Conservation (phyloP, 768 basidiomycete genomes). For the Boletellus sp. region DNA sequence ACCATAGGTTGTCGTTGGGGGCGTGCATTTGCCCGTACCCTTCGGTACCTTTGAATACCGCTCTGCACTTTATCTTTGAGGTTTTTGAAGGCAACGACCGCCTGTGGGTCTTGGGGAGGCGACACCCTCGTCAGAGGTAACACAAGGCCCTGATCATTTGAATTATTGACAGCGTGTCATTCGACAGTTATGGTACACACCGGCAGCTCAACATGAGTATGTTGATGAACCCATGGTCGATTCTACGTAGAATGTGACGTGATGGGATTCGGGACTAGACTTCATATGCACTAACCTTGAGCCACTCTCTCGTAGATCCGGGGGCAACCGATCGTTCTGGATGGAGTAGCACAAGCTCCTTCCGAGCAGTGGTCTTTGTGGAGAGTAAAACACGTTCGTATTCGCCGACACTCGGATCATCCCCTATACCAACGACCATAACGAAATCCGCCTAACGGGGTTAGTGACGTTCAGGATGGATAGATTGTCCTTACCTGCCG, state of each 20-base stretch:
- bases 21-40: constrained; percentile 54
- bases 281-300: constrained; percentile 57
- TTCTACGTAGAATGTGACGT: constrained; percentile 44
- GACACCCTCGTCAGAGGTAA: constrained; percentile 57
- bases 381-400: constrained; percentile 91
- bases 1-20: constrained; percentile 77
- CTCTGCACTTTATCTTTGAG: constrained; percentile 90
- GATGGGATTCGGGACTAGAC: constrained; percentile 3
- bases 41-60: constrained; percentile 83
- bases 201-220: constrained; percentile 90
- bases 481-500: constrained; percentile 59
- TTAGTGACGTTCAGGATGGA: constrained; percentile 8
- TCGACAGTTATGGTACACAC: constrained; percentile 39
- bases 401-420: constrained; percentile 87
- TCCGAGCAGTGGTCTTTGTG: constrained; percentile 97
- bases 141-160: constrained; percentile 61
- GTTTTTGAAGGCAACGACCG: constrained; percentile 83
- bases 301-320: constrained; percentile 93
- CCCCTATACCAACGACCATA: constrained; percentile 91
- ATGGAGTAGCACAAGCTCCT: constrained; percentile 92
- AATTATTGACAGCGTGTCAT: constrained; percentile 1
- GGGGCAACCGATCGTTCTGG: constrained; percentile 84
- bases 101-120: constrained; percentile 78
- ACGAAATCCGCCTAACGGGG: constrained; percentile 77
- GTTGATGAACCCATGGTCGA: constrained; percentile 94